Percentiles rank a stretch among this genome's conserved stretches.
Conservation (phyloP, 2,329 filamentous ascomycete species). For the Fusarium stilboides region DNA sequence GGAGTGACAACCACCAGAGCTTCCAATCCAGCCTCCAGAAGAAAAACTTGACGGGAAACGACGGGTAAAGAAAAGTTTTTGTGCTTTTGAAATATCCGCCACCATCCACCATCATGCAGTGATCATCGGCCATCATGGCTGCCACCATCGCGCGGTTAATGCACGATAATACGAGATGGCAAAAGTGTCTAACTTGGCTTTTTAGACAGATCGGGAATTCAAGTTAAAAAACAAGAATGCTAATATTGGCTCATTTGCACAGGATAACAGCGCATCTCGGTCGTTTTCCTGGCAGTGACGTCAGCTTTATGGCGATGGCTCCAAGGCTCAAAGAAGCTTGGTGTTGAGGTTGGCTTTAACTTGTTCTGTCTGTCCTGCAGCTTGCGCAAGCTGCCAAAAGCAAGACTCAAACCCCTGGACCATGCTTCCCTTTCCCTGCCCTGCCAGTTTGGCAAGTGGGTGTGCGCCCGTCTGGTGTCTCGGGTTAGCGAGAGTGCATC, state of each 20-base stretch:
- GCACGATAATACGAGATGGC: conserved; percentile 26
- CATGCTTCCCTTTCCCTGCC: conserved; percentile 1
- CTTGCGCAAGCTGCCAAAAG: conserved; percentile 19
- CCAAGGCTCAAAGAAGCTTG: background rate
- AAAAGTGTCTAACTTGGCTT: background rate
- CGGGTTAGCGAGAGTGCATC: conserved; percentile 26
- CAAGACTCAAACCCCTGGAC: background rate
- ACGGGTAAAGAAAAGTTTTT: conserved; percentile 19
- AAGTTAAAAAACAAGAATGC: conserved; percentile 1
- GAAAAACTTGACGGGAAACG: conserved; percentile 7
- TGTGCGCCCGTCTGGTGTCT: conserved; percentile 38
- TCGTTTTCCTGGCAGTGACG: conserved; percentile 41
- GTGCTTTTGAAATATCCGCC: conserved; percentile 14
- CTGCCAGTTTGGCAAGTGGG: conserved; percentile 13
- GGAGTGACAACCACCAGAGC: conserved; percentile 10
- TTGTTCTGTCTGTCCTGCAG: conserved; percentile 8
- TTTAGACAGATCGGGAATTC: conserved; percentile 14
- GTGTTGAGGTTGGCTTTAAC: background rate
- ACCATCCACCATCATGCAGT: conserved; percentile 20
- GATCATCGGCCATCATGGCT: conserved; percentile 18
- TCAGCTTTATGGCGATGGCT: conserved; percentile 31
- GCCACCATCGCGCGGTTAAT: conserved; percentile 11
- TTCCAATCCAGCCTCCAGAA: conserved; percentile 19
- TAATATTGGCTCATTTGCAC: conserved; percentile 26
- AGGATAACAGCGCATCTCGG: conserved; percentile 25